phyloP scores from a whole-genome alignment of 192 early-diverging fungal species.

The Linnemannia zychae region DNA sequence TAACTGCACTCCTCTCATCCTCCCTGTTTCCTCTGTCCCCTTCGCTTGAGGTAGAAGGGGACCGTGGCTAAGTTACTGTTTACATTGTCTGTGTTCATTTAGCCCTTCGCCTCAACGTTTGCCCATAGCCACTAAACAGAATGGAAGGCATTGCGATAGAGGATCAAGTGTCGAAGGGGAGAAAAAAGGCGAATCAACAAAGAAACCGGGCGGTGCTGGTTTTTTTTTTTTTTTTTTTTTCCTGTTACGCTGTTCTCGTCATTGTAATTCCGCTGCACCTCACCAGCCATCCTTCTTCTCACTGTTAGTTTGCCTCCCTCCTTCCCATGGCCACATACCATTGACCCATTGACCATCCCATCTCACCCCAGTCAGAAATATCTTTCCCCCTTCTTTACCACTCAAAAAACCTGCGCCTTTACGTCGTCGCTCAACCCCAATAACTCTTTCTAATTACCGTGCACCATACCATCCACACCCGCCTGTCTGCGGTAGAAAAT shows the following conservation, averaged over 20 bases:
- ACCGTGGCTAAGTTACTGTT: not conserved
- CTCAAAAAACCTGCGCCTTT: not conserved
- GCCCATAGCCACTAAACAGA: not conserved
- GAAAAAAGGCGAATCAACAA: not conserved
- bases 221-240: not conserved
- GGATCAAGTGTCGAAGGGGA: not conserved
- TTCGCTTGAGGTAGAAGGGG: not conserved
- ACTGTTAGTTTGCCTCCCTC: not conserved
- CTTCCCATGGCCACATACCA: not conserved
- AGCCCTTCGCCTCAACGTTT: not conserved
- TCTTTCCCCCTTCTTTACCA: not conserved
- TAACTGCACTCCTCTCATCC: not conserved
- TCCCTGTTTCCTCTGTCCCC: too few species aligned
- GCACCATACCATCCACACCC: not conserved
- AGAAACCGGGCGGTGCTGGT: conserved; percentile 5
- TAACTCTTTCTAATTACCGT: not conserved
- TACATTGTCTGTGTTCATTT: not conserved
- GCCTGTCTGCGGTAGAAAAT: not conserved
- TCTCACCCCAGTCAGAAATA: not conserved
- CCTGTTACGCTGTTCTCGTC: not conserved
- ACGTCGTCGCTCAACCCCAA: conserved; percentile 3
- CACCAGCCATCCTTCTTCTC: not conserved
- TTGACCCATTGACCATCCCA: not conserved
- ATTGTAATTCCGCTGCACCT: not conserved
- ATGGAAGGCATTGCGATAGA: not conserved